Evolutionary conservation across 139 green algal genomes (phyloP), one percentile per base, ranked within the genome.

Genomic region (Chlorella sp.): DNA sequence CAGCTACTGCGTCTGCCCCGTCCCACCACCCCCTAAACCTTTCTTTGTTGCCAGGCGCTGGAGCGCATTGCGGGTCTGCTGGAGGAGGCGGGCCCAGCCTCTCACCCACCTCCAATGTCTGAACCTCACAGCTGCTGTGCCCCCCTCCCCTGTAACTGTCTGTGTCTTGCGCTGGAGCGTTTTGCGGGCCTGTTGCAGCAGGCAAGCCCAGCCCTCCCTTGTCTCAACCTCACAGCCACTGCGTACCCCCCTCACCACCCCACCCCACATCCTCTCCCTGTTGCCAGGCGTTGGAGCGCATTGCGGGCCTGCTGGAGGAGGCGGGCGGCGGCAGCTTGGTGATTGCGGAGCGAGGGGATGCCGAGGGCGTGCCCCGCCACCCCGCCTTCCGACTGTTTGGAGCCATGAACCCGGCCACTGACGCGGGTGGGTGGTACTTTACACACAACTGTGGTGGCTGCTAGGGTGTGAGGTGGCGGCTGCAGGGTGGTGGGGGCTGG

Each of bases 331-430:
- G 94, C 37, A 94, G 87, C 86, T 73, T 98, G 3, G 94, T 94
- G 0, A 91, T 99, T 12, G 90, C 96, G 0, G 98, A 99, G 93
- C 92, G 96, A 3, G 98, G 98, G 19, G 97, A 99, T 81, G 89
- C 91, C 0, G 78, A 78, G 0, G 73, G 88, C 26, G 91, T 99
- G 15, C 82, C 93, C 0, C 93, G 97, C 26, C 97, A 99, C 91
- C 96, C 97, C 3, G 76, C 92, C 60, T 99, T 99, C 93, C 93
- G 98, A 3, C 93, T 99, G 11, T 96, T 99, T 86, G 97, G 95
- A 0, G 96, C 96, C 37, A 99, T 99, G 98, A 99, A 99, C 93
- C 98, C 98, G 0, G 97, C 97, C 28, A 99, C 98, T 12, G 98
- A 98, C 57, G 91, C 93, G 48, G 90, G 90, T 88, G 81, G 15